A percentile compares a stretch with the other conserved stretches of the same genome.
phyloP scores from a whole-genome alignment of 2,329 filamentous ascomycete species.

The Colletotrichum destructivum region DNA sequence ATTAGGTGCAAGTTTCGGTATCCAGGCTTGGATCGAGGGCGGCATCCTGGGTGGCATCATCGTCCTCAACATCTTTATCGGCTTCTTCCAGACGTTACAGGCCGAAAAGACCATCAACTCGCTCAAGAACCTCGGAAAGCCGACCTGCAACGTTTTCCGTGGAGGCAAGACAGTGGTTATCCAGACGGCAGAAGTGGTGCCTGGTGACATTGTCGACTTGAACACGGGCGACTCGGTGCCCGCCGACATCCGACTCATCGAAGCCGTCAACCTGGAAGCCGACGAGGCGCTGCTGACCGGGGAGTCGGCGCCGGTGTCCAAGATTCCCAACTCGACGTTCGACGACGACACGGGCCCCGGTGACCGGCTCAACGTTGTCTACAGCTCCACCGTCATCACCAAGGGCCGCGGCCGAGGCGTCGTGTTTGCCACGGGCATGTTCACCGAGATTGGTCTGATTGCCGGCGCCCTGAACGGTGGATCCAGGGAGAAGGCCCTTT shows the following conservation, averaged over 20 bases:
- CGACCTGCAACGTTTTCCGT: constrained; percentile 60
- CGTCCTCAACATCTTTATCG: constrained; percentile 70
- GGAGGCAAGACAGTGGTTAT: constrained; percentile 57
- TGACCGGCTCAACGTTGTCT: constrained; percentile 74
- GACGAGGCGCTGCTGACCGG: constrained; percentile 77
- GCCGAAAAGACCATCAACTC: constrained; percentile 67
- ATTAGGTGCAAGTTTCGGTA: constrained; percentile 71
- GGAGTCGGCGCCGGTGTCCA: constrained; percentile 73
- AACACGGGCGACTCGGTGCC: constrained; percentile 73
- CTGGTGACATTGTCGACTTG: constrained; percentile 70
- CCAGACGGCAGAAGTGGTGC: constrained; percentile 63
- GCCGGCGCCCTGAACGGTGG: constrained; percentile 68
- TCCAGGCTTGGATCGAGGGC: constrained; percentile 73
- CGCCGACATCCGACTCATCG: constrained; percentile 70
- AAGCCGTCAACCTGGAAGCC: constrained; percentile 77
- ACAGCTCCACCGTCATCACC: constrained; percentile 74
- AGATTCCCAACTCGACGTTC: constrained; percentile 63
- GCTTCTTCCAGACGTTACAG: constrained; percentile 61
- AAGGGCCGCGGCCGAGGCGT: constrained; percentile 73
- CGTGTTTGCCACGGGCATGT: constrained; percentile 73
- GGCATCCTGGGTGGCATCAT: constrained; percentile 72
- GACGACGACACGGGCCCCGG: constrained; percentile 61
- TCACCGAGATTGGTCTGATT: constrained; percentile 75
- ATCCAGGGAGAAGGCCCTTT: constrained; percentile 56
- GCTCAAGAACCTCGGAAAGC: constrained; percentile 59